Evolutionary conservation across 2,329 filamentous ascomycete species (phyloP).

Genomic region (Colletotrichum sp.): DNA sequence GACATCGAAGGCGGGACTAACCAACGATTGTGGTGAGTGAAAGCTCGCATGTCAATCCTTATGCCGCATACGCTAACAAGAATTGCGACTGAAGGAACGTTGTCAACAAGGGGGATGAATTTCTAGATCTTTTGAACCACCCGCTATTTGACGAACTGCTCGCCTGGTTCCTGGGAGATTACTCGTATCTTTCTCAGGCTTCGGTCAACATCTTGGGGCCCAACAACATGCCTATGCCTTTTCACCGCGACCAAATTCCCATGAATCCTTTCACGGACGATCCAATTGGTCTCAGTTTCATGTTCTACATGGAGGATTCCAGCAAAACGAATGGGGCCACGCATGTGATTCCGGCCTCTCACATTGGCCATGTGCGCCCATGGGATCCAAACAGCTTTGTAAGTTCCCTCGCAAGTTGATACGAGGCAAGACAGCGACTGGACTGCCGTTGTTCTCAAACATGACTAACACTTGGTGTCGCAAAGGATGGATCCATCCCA

Average conservation of each 20-base stretch:
- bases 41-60: accelerated
- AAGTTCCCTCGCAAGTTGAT: not conserved
- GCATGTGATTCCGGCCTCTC: not conserved
- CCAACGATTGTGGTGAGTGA: not conserved
- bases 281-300: not conserved
- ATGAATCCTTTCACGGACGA: not conserved
- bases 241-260: not conserved
- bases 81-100: not conserved
- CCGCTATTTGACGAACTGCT: not conserved
- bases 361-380: not conserved
- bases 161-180: not conserved
- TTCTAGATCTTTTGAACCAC: not conserved
- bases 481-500: not conserved
- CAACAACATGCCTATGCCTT: not conserved
- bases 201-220: not conserved
- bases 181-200: not conserved
- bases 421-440: not conserved
- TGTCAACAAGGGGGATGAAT: not conserved
- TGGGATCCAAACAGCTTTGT: not conserved
- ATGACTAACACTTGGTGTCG: not conserved
- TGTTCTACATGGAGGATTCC: not conserved
- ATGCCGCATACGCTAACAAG: not conserved
- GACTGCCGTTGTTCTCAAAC: not conserved
- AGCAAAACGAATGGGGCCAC: not conserved
- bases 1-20: not conserved